These are phyloP conservation scores for Naganishia vaughanmartiniae DNA, from an alignment of 768 basidiomycete genomes.

Conservation along the genomic window DNA sequence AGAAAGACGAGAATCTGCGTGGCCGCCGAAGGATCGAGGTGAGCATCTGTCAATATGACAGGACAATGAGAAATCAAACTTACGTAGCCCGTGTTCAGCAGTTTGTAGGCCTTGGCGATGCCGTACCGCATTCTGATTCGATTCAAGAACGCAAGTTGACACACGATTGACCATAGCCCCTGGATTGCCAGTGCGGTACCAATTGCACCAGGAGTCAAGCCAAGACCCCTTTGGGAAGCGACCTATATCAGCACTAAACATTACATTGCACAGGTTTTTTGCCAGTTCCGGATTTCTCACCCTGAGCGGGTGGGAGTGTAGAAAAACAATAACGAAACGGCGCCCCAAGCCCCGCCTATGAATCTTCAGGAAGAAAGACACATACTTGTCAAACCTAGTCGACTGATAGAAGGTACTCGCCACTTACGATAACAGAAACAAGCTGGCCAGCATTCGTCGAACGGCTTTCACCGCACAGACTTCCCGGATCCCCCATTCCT, in stretches of 20 bases:
- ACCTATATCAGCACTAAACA: background rate
- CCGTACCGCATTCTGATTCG: constrained; percentile 42
- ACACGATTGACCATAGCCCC: constrained; percentile 46
- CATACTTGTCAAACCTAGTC: too few relatives aligned
- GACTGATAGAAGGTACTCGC: background rate
- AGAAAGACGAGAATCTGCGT: constrained; percentile 40
- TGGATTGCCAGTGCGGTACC: constrained; percentile 47
- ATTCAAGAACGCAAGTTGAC: constrained; percentile 45
- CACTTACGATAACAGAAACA: constrained; percentile 47
- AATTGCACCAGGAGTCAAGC: constrained; percentile 47
- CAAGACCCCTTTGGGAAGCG: constrained; percentile 40
- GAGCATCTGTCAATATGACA: background rate
- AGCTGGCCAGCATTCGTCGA: constrained; percentile 40
- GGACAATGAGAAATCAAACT: background rate
- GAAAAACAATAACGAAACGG: constrained; percentile 48
- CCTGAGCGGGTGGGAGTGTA: constrained; percentile 43
- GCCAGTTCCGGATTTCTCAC: too few relatives aligned
- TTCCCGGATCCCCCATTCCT: constrained; percentile 46
- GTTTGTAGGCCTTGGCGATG: constrained; percentile 41
- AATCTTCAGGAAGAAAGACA: constrained; percentile 35
- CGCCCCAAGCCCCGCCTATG: constrained; percentile 45
- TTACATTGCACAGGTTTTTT: too few relatives aligned
- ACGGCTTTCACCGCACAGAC: constrained; percentile 41
- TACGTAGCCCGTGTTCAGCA: constrained; percentile 44
- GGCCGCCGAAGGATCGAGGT: background rate